Base-by-base conservation (phyloP, 2,329 filamentous ascomycete species). In the Fusarium pininemorale region DNA sequence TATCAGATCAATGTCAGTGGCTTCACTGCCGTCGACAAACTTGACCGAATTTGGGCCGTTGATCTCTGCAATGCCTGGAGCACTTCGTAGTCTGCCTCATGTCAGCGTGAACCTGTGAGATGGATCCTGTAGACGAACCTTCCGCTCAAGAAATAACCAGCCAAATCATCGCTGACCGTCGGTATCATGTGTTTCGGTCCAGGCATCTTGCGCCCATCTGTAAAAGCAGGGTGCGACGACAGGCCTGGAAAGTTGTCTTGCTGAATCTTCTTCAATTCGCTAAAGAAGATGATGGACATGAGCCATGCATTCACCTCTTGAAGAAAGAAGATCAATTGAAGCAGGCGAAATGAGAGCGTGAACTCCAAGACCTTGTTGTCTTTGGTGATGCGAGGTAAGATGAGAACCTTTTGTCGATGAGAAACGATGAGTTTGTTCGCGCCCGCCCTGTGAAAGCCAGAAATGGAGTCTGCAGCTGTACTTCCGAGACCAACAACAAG, bases 381-480 rank as follows among this genome's bases (percentile, higher is more conserved):
- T 9, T 55, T 55, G 10, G 51, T 55, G 18, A 55, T 55, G 6
- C 51, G 51, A 10, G 51, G 51, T 4, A 55, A 14, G 6, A 55
- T 55, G 24, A 55, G 51, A 18, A 55, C 51, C 35, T 55, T 55
- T 55, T 55, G 51, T 3, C 51, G 51, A 41, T 55, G 35, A 7
- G 51, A 55, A 1, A 55, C 51, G 2, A 55, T 55, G 14, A 55
- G 51, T n/a, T 55, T 55, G 18, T 55, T 41, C 20, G 35, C 51
- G 6, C 51, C 51, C 10, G 35, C 51, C 15, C 6, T 55, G 24
- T 55, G 35, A 41, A 55, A 55, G 10, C 51, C 51, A 39, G 51
- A 55, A 2, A 55, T 55, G 7, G 51, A 55, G 1, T 55, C 51
- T 22, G 51, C 51, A 10, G 51, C 51, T 10, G 51, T 55, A 8